Conservation (phyloP, 139 green algal genomes). For the Dunaliella primolecta region DNA sequence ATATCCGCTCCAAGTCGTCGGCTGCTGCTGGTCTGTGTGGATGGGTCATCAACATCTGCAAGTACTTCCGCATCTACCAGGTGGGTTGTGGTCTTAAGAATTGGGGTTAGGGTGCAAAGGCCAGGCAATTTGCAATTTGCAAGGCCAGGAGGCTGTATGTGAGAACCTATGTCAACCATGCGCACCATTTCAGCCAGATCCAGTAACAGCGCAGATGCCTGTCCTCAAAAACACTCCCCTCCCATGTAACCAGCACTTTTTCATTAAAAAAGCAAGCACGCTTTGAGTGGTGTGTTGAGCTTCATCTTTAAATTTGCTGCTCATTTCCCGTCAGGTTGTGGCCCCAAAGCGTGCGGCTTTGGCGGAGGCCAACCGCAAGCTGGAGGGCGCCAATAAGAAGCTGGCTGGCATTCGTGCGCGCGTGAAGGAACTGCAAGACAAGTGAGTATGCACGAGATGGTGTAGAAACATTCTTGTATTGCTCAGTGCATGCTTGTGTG, state of each 20-base stretch:
- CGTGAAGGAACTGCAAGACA: constrained; percentile 82
- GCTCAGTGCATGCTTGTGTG: too few relatives aligned
- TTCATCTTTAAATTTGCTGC: too few relatives aligned
- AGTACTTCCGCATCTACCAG: constrained; percentile 94
- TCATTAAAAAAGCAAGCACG: too few relatives aligned
- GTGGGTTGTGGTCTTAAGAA: too few relatives aligned
- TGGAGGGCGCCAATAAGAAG: constrained; percentile 84
- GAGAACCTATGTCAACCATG: background rate
- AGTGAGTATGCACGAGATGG: too few relatives aligned
- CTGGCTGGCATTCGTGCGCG: constrained; percentile 72
- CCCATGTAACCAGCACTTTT: background rate
- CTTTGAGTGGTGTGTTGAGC: too few relatives aligned
- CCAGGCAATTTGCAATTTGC: too few relatives aligned
- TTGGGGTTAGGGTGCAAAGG: background rate
- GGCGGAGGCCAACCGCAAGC: constrained; percentile 79
- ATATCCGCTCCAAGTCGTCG: constrained; percentile 78
- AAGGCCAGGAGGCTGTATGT: too few relatives aligned
- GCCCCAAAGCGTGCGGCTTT: constrained; percentile 81
- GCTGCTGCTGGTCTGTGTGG: constrained; percentile 85
- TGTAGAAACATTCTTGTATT: too few relatives aligned
- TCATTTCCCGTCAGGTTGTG: constrained; percentile 65
- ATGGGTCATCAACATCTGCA: constrained; percentile 93
- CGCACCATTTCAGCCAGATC: background rate
- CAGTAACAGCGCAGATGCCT: background rate
- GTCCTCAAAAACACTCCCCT: background rate